Percentiles rank a stretch among this genome's conserved stretches.
Conservation (phyloP, 148 eudicot species). For the Fagopyrum esculentum region DNA sequence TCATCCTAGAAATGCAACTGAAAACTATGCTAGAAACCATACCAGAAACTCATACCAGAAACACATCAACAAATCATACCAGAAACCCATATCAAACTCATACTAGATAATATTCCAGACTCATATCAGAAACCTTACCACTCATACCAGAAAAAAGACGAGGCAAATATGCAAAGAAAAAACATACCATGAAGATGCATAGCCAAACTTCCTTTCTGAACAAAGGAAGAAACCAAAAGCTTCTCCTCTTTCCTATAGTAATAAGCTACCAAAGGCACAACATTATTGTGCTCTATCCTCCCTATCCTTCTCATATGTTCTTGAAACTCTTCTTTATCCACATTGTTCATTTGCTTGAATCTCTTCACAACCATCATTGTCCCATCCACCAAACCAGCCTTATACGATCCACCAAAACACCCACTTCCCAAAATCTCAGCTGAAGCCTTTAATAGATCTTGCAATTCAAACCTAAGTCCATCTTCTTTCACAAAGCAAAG, state of each 20-base stretch:
- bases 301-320: slow-evolving; percentile 82
- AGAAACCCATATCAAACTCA: too few relatives aligned
- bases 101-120: too few relatives aligned
- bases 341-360: slow-evolving; percentile 73
- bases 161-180: too few relatives aligned
- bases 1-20: too few relatives aligned
- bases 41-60: too few relatives aligned
- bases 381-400: slow-evolving; percentile 45
- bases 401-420: slow-evolving; percentile 66
- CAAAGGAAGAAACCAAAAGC: slow-evolving; percentile 49
- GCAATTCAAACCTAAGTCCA: slow-evolving; percentile 44
- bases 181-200: slow-evolving; percentile 59
- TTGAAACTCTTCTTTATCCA: slow-evolving; percentile 68
- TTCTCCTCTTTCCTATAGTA: slow-evolving; percentile 82
- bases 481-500: slow-evolving; percentile 52
- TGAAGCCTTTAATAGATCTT: slow-evolving; percentile 58
- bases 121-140: too few relatives aligned
- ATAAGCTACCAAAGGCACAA: slow-evolving; percentile 62
- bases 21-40: too few relatives aligned
- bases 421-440: slow-evolving; percentile 82
- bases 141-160: too few relatives aligned
- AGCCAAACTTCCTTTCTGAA: slow-evolving; percentile 60
- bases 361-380: slow-evolving; percentile 64
- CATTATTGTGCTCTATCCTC: slow-evolving; percentile 53
- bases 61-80: neutral